Conservation (phyloP, 805 yeast species). For the Candida berthetii region DNA sequence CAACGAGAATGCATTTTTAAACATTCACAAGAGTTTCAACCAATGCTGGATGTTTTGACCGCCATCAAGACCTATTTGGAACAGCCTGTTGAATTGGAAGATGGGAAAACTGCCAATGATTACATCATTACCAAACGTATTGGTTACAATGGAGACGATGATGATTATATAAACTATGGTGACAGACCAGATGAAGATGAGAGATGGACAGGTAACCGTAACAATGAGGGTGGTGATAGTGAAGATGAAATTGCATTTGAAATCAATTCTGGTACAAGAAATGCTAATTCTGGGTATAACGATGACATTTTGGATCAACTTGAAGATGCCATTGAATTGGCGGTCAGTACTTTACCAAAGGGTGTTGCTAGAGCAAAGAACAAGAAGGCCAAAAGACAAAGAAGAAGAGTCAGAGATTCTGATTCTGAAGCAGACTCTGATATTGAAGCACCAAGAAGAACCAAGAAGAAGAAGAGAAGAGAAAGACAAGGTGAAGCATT, state of each 20-base stretch:
- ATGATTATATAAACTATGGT: slow-evolving; percentile 27
- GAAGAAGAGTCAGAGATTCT: slow-evolving; percentile 7
- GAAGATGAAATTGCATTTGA: slow-evolving; percentile 31
- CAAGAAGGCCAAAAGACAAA: slow-evolving; percentile 2
- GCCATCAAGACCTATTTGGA: slow-evolving; percentile 36
- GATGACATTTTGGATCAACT: slow-evolving; percentile 13
- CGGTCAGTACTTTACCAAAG: slow-evolving; percentile 3
- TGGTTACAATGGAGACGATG: slow-evolving; percentile 6
- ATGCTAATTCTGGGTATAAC: slow-evolving; percentile 7
- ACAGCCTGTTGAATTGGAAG: slow-evolving; percentile 28
- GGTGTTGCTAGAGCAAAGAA: slow-evolving; percentile 18
- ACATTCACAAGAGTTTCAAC: slow-evolving; percentile 20
- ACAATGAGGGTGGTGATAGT: slow-evolving; percentile 28
- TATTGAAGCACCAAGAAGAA: slow-evolving; percentile 2
- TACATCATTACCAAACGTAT: slow-evolving; percentile 17
- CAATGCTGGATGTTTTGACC: slow-evolving; percentile 27
- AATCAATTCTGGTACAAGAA: slow-evolving; percentile 13
- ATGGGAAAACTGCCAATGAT: slow-evolving; percentile 26
- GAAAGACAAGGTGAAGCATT: slow-evolving; percentile 8
- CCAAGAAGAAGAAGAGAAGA: slow-evolving; percentile 6
- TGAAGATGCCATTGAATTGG: slow-evolving; percentile 9
- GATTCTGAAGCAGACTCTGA: slow-evolving; percentile 5
- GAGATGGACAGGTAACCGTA: slow-evolving; percentile 17
- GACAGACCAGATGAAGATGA: slow-evolving; percentile 31
- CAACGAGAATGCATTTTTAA: slow-evolving; percentile 36